Evolutionary conservation across 202 grass and related monocot species (phyloP), one percentile per base, ranked within the genome.

Genomic region (Musa balbisiana): DNA sequence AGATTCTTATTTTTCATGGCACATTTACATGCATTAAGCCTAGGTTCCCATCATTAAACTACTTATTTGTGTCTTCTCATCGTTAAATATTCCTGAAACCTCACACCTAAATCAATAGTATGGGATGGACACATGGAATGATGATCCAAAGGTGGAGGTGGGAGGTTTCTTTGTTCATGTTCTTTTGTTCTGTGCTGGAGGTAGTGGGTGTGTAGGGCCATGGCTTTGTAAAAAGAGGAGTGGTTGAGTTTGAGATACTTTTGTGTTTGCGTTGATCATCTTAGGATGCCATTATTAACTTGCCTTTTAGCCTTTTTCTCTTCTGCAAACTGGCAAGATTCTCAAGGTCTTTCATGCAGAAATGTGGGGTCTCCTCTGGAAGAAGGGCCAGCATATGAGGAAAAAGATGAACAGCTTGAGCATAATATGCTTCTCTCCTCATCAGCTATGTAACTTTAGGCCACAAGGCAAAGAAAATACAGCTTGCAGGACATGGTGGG

Each of bases 301-400:
- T 60, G 16, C 56, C 17, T 60, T 60, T 60, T 60, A 19, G 56
- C 56, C 17, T 60, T 60, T 6, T 60, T 17, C 55, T 19, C 56
- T 60, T n/a, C 56, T 60, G 56, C 56, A 60, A n/a, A 60, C 56
- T 60, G 56, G 56, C 56, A 60, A 60, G 56, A 60, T 60, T n/a
- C 56, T 17, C 13, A 54, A 54, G 15, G 14, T 58, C 55, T 58
- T 43, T 43, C 4, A 43, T 43, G 33, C 33, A 43, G 33, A 43
- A 19, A 60, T 60, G 56, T 19, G 56, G 13, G 8, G 56, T 43
- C 33, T 43, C 33, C 19, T 8, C 16, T n/a, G 14, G 19, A 4
- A 20, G 56, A 60, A n/a, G 15, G 15, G 15, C 17, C 13, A n/a
- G 56, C 15, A 60, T 2, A 60, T 60, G 14, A 19, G 56, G 15